Conservation (phyloP, 345 rosid genomes). For the Eucalyptus cloeziana region DNA sequence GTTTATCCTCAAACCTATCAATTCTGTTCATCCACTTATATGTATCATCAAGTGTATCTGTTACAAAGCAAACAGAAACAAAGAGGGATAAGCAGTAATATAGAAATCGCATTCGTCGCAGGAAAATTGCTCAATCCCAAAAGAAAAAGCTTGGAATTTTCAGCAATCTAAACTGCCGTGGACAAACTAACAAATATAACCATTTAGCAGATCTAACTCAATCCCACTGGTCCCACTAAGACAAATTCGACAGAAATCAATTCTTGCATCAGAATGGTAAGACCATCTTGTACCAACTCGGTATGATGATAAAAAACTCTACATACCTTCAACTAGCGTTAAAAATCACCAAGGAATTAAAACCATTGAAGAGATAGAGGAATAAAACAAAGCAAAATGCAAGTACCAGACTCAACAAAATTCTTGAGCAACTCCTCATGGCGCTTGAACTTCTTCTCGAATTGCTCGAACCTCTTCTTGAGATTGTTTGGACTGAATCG, state of each 20-base stretch:
- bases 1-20: conserved; percentile 79
- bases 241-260: not conserved
- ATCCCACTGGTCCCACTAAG: not conserved
- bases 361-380: not conserved
- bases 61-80: not conserved
- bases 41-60: conserved; percentile 73
- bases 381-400: not conserved
- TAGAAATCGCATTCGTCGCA: not conserved
- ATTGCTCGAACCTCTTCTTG: conserved; percentile 12
- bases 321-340: not conserved
- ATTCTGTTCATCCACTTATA: conserved; percentile 68
- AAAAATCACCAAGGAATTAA: not conserved
- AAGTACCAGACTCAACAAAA: conserved; percentile 38
- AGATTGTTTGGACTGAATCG: conserved; percentile 21
- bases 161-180: not conserved
- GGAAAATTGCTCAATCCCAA: not conserved
- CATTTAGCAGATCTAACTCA: not conserved
- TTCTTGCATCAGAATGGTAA: not conserved
- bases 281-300: not conserved
- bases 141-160: not conserved
- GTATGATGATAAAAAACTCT: not conserved
- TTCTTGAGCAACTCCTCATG: conserved; percentile 56
- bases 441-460: conserved; percentile 47
- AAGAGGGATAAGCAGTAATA: not conserved
- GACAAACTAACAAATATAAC: not conserved